Evolutionary conservation across 2,329 filamentous ascomycete genomes (phyloP), one percentile per base, ranked within the genome.

Genomic region (Colletotrichum orchidophilum): DNA sequence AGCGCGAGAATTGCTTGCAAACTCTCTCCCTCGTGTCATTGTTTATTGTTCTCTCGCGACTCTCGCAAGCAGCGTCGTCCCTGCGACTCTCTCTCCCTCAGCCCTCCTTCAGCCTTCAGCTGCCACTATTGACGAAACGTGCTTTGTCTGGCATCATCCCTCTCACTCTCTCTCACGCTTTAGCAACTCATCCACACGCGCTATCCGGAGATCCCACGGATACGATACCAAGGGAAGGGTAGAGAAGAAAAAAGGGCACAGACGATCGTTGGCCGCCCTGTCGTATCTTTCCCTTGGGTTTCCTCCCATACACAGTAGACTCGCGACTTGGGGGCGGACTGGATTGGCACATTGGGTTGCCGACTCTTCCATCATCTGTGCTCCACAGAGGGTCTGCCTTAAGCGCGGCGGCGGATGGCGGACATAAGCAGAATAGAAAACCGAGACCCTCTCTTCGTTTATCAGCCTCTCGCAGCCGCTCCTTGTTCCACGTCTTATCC

Each of bases 51-150:
- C 35, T 12, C 3, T 13, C 61, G 6, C 13, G 46, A 46, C 39
- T 46, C 39, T 46, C 15, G n/a, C 18, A 46, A n/a, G 31, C 7
- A 18, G 58, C 58, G 39, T 33, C 21, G 9, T 7, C 15, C 53
- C 33, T 31, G 18, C 27, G 18, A 26, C 39, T 33, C 21, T 33
- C 27, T 29, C 27, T 33, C 59, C 24, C 26, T 29, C 27, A 15
- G 4, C 49, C 15, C 6, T 50, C 35, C 9, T 15, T 15, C 31
- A 49, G n/a, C 39, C 33, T 57, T 61, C 58, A 49, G 31, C 57
- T 13, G 26, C 62, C 49, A 66, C 65, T 67, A 67, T 67, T 21
- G 65, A 67, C 65, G 65, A 57, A 53, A 67, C 65, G 65, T 57
- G 58, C 58, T 49, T 67, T n/a, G 46, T 35, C 59, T 26, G 50